Percentiles rank a stretch among this genome's conserved stretches.
Conservation (phyloP, 2,329 filamentous ascomycete genomes). For the Diaporthe velutina region DNA sequence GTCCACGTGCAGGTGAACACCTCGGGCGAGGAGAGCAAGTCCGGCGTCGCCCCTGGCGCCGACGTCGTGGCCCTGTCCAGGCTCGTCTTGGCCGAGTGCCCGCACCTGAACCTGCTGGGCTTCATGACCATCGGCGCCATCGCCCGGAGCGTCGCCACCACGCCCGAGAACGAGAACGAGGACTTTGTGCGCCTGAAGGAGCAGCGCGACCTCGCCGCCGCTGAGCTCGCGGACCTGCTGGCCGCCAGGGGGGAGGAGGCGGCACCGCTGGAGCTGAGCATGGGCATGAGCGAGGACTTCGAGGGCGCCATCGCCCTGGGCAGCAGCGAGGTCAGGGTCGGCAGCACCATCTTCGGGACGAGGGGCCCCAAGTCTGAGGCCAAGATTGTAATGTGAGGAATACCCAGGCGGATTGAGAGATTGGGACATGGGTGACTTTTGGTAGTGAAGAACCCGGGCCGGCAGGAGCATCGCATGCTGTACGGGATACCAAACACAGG, state of each 20-base stretch:
- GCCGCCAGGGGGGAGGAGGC: conserved; percentile 42
- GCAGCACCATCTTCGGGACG: conserved; percentile 93
- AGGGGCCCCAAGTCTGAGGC: conserved; percentile 85
- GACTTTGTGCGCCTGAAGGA: conserved; percentile 81
- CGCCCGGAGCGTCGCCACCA: conserved; percentile 81
- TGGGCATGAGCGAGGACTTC: conserved; percentile 99
- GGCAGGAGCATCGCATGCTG: background rate
- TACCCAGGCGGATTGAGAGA: background rate
- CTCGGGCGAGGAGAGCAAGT: conserved; percentile 86
- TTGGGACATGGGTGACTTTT: background rate
- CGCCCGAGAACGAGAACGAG: conserved; percentile 86
- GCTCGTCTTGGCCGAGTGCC: conserved; percentile 76
- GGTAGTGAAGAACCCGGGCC: background rate
- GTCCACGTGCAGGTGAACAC: conserved; percentile 97
- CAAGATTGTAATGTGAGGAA: conserved; percentile 67
- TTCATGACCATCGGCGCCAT: conserved; percentile 99
- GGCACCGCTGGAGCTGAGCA: conserved; percentile 85
- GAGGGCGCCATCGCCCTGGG: conserved; percentile 88
- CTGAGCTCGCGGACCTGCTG: conserved; percentile 65
- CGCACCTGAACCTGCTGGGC: conserved; percentile 80
- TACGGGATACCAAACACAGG: background rate
- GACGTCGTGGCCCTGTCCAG: conserved; percentile 75
- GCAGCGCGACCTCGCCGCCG: conserved; percentile 77
- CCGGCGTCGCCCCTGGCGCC: conserved; percentile 78
- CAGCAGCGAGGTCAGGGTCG: conserved; percentile 90